phyloP scores from a whole-genome alignment of 2,329 filamentous ascomycete genomes.

The Hansfordia pulvinata region DNA sequence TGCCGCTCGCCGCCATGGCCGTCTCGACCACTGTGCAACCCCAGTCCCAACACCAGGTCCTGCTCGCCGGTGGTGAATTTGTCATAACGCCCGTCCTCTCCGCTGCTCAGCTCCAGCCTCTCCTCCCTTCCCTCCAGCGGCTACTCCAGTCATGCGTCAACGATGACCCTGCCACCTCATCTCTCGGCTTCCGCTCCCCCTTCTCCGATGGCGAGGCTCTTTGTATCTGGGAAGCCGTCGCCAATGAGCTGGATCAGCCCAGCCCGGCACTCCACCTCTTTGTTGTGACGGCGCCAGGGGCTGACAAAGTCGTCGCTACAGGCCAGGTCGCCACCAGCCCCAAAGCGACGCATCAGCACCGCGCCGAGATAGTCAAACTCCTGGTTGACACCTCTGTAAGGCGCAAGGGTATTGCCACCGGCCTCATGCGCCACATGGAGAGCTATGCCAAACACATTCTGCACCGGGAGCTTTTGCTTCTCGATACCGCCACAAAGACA shows the following conservation, averaged over 20 bases:
- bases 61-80: conserved; percentile 25
- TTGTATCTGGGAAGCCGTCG: conserved; percentile 4
- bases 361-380: conserved; percentile 14
- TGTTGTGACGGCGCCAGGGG: conserved; percentile 3
- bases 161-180: conserved; percentile 11
- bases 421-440: conserved; percentile 12
- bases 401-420: conserved; percentile 8
- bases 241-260: not conserved
- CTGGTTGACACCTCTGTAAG: conserved; percentile 11
- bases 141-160: conserved; percentile 14
- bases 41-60: no score
- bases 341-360: conserved; percentile 13
- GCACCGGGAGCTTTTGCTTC: conserved; percentile 9
- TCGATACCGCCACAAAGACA: conserved; percentile 13
- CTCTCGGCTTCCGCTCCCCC: conserved; percentile 15
- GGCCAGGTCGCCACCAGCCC: conserved; percentile 8
- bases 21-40: no score
- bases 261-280: conserved; percentile 5
- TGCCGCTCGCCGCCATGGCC: no score
- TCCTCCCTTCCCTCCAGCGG: conserved; percentile 8
- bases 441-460: conserved; percentile 6
- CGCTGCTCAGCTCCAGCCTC: conserved; percentile 29
- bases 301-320: conserved; percentile 8
- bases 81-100: no score
- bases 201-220: conserved; percentile 9